Base-by-base conservation (phyloP, 2,329 filamentous ascomycete species). In the Eurotiales sp. region DNA sequence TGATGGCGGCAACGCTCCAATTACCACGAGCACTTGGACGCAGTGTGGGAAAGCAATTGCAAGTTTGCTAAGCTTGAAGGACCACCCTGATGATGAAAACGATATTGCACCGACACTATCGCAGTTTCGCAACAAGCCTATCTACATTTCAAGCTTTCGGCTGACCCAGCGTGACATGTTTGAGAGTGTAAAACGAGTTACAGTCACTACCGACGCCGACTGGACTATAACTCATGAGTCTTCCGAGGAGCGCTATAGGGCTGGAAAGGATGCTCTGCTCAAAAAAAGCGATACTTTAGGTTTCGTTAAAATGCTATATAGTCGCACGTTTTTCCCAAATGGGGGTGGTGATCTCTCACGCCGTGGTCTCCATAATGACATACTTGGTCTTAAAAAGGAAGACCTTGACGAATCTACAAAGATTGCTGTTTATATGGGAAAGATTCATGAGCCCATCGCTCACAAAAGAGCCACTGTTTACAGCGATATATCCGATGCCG, bases 161-260 rank as follows among this genome's bases (percentile, higher is more conserved):
- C 58, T 83, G 54, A 81, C 67, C 53, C 85, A 88, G 64, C 73
- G 75, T 10, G 84, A 88, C 8, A 87, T 88, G 72, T 74, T 88
- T 49, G 77, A 78, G 34, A 77, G 76, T n/a, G 66, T 84, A 11
- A 74, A 83, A 59, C 77, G 78, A 0, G 83, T 83, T 3, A 78
- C 79, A 0, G 77, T 77, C 0, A 81, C 78, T 0, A 77, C 68
- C 1, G 79, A 84, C 34, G 67, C 64, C 0, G 84, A 87, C 59
- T 88, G 85, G 85, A 74, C 62, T 2, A 75, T 88, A 50, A 70
- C 61, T 1, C 65, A 75, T 7, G 76, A 83, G 64, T 58, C 64
- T 0, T 66, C 71, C 1, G 56, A 69, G 36, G 65, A 79, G 61
- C 74, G 82, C 19, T 81, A 74, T 55, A 63, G 69, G 46, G 71